phyloP scores from a whole-genome alignment of 73 alveolate species.

The Tetrahymena malaccensis region DNA sequence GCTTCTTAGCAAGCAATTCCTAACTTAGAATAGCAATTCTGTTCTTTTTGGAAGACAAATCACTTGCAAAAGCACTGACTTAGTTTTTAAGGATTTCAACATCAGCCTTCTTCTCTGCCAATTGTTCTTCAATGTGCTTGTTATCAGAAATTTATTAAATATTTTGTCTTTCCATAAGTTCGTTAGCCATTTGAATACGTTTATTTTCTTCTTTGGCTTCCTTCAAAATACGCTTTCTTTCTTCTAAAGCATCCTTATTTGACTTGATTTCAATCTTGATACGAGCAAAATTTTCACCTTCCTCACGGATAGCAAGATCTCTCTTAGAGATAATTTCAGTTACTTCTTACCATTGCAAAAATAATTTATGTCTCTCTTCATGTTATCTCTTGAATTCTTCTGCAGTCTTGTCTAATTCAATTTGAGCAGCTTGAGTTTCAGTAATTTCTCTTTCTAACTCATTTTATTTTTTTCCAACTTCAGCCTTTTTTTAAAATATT shows the following conservation, averaged over 20 bases:
- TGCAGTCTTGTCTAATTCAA: constrained; percentile 98
- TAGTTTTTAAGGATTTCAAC: constrained; percentile 70
- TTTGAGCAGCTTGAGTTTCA: constrained; percentile 97
- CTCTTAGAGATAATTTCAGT: constrained; percentile 76
- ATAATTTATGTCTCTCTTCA: constrained; percentile 92
- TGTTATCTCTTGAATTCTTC: constrained; percentile 95
- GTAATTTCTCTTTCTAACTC: constrained; percentile 93
- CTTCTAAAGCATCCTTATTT: constrained; percentile 34
- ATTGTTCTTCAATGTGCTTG: constrained; percentile 40
- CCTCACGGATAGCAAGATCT: constrained; percentile 80
- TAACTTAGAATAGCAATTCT: constrained; percentile 56
- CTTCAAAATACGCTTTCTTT: constrained; percentile 12
- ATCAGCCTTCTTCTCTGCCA: constrained; percentile 60
- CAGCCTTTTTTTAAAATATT: not conserved
- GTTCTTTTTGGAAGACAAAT: constrained; percentile 57
- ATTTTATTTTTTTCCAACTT: constrained; percentile 32
- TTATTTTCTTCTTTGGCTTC: constrained; percentile 27
- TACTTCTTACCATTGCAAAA: constrained; percentile 81
- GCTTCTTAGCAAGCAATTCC: constrained; percentile 56
- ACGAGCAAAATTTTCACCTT: constrained; percentile 82
- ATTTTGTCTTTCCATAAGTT: constrained; percentile 8
- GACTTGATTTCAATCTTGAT: constrained; percentile 67
- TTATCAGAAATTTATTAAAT: constrained; percentile 9
- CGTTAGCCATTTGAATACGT: not conserved
- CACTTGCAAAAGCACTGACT: constrained; percentile 78